Evolutionary conservation across 1,284 basidiomycete species (phyloP).

Genomic region (Cryptococcus floricola): DNA sequence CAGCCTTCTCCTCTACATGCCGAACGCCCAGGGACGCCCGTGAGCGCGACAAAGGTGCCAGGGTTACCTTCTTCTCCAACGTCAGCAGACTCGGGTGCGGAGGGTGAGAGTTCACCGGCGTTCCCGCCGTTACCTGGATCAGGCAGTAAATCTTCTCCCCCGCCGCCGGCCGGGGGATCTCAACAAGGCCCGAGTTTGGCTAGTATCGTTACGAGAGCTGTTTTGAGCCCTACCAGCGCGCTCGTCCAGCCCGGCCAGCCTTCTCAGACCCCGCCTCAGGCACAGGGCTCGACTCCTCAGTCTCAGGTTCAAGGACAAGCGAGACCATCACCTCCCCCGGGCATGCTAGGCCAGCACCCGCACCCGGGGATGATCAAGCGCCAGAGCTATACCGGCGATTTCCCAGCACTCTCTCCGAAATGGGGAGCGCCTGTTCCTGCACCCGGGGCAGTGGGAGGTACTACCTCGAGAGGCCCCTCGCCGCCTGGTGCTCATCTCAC

Average conservation of each 20-base stretch:
- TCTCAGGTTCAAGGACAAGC: neutral
- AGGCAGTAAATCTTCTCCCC: neutral
- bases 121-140: slow-evolving; percentile 42
- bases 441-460: neutral
- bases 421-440: slow-evolving; percentile 1
- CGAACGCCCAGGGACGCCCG: slow-evolving; percentile 4
- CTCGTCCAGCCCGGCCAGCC: slow-evolving; percentile 10
- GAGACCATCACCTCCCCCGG: neutral
- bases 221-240: slow-evolving; percentile 36
- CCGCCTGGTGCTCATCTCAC: neutral
- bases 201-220: slow-evolving; percentile 46
- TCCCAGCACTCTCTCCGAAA: slow-evolving; percentile 9
- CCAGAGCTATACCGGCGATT: neutral
- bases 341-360: neutral
- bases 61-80: neutral
- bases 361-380: neutral
- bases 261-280: neutral
- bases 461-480: neutral
- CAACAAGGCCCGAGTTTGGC: slow-evolving; percentile 42
- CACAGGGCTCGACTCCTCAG: neutral
- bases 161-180: neutral
- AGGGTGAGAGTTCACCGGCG: slow-evolving; percentile 18
- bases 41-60: neutral
- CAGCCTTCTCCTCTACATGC: slow-evolving; percentile 40
- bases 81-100: neutral